Conservation (phyloP, 495 filamentous ascomycete genomes). For the Xylona heveae region DNA sequence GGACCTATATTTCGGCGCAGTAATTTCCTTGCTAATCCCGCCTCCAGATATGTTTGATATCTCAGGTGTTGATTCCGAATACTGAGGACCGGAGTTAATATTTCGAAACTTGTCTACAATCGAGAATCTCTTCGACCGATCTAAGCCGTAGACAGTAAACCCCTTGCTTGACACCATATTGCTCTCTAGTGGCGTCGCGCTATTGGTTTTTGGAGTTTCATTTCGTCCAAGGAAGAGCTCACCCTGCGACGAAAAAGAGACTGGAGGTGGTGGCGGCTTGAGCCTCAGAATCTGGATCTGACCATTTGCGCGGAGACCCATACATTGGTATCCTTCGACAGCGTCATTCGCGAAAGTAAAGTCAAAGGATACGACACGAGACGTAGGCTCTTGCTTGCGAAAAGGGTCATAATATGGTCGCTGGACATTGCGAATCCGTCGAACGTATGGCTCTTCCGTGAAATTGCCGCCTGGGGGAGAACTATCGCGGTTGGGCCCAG, state of each 20-base stretch:
- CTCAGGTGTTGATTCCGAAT: no score
- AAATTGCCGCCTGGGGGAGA: slow-evolving; percentile 7
- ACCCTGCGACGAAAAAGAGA: slow-evolving; percentile 24
- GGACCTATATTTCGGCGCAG: slow-evolving; percentile 13
- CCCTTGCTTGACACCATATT: no score
- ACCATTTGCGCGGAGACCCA: slow-evolving; percentile 50
- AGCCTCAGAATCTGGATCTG: slow-evolving; percentile 38
- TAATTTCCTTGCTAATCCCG: background rate
- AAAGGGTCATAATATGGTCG: slow-evolving; percentile 21
- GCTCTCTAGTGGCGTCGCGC: no score
- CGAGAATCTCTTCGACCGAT: no score
- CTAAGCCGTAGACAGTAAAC: no score
- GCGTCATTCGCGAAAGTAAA: slow-evolving; percentile 46
- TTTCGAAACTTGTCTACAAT: no score
- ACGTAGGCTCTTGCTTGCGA: slow-evolving; percentile 26
- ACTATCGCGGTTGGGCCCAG: background rate
- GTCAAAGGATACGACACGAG: slow-evolving; percentile 69
- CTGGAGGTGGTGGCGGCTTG: slow-evolving; percentile 25
- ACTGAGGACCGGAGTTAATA: no score
- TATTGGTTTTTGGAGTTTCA: slow-evolving; percentile 14
- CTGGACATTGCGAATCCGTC: slow-evolving; percentile 24
- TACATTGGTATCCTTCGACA: slow-evolving; percentile 36
- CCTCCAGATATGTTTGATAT: background rate
- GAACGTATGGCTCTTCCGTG: slow-evolving; percentile 10
- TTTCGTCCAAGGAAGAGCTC: slow-evolving; percentile 17